Evolutionary conservation across 1,284 basidiomycete genomes (phyloP).

Genomic region (Tremellales sp.): DNA sequence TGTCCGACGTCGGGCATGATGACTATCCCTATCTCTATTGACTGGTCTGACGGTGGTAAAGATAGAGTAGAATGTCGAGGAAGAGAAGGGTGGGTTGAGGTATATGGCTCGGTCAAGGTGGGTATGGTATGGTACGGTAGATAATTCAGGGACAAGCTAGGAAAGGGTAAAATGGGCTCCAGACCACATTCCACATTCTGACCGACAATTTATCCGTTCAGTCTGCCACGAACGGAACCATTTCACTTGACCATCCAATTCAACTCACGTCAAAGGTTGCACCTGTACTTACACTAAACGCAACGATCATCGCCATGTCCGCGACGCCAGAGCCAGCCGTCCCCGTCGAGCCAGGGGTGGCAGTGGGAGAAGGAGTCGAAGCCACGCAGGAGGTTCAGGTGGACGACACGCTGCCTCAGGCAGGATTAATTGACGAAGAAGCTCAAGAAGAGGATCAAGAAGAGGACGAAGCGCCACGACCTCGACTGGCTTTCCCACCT

Average conservation of each 20-base stretch:
- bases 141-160: neutral
- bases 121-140: neutral
- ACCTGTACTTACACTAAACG: no score
- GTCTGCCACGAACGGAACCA: neutral
- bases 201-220: neutral
- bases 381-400: no score
- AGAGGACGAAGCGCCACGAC: neutral
- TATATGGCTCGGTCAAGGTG: neutral
- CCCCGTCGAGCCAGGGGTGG: neutral
- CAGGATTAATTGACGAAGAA: constrained; percentile 1
- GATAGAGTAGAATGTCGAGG: neutral
- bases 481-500: constrained; percentile 19
- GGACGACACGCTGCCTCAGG: neutral
- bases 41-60: neutral
- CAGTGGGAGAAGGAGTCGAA: neutral
- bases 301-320: neutral
- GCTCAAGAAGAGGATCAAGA: neutral
- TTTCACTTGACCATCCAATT: no score
- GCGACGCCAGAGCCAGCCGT: neutral
- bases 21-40: neutral
- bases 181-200: neutral
- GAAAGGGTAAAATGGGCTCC: no score
- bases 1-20: constrained; percentile 36
- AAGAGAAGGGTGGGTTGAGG: neutral
- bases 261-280: no score